These are phyloP conservation scores for Backusella sp. DNA, from an alignment of 192 early-diverging fungal genomes.

Conservation along the genomic window DNA sequence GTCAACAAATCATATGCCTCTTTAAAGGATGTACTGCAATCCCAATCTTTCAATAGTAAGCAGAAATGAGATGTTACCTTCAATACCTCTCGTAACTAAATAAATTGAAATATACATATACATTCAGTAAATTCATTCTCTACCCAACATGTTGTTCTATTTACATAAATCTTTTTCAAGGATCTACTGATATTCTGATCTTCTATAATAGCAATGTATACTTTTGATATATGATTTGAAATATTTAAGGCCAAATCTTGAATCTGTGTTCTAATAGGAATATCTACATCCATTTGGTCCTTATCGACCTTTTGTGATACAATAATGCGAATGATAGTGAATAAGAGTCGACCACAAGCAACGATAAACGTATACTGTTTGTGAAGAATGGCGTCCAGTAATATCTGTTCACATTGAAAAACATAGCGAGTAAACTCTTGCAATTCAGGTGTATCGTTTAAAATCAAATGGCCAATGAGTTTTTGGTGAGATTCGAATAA, in stretches of 20 bases:
- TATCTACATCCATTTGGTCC: conserved; percentile 5
- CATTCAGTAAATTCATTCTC: not conserved
- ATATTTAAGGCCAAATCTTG: not conserved
- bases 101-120: not conserved
- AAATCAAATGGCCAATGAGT: conserved; percentile 1
- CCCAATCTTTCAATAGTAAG: conserved; percentile 7
- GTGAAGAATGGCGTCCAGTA: not conserved
- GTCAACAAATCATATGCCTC: conserved; percentile 13
- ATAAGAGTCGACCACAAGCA: conserved; percentile 11
- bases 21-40: conserved; percentile 13
- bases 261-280: not conserved
- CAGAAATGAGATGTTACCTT: conserved; percentile 18
- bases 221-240: not conserved
- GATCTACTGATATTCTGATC: not conserved
- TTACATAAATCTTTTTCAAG: not conserved
- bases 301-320: not conserved
- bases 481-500: conserved; percentile 15
- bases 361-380: conserved; percentile 6
- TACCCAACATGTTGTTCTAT: not conserved
- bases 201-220: not conserved
- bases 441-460: not conserved
- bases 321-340: not conserved
- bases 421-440: not conserved
- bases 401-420: not conserved
- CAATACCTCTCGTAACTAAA: conserved; percentile 13